phyloP scores from a whole-genome alignment of 2,329 filamentous ascomycete genomes.

The Penicillium fuscoglaucum region DNA sequence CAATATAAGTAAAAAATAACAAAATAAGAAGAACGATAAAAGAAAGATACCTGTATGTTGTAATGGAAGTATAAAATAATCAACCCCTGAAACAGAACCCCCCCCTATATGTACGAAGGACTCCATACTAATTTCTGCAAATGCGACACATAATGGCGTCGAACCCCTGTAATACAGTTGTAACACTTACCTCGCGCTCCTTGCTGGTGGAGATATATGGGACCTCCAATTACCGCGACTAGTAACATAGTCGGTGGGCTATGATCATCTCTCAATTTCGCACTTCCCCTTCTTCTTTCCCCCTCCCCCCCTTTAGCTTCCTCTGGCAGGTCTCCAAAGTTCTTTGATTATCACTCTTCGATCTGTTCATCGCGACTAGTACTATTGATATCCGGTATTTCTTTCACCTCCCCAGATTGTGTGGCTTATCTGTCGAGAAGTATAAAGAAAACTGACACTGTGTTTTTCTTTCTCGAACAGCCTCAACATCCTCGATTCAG shows the following conservation, averaged over 20 bases:
- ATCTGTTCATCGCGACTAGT: not conserved
- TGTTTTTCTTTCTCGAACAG: not conserved
- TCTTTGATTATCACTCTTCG: slow-evolving; percentile 3
- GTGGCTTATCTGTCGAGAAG: slow-evolving; percentile 8
- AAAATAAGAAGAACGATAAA: not conserved
- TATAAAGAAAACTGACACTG: slow-evolving; percentile 2
- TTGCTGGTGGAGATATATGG: slow-evolving; percentile 12
- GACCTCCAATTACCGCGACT: slow-evolving; percentile 6
- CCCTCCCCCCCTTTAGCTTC: slow-evolving; percentile 1
- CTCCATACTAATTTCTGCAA: not conserved
- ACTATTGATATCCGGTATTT: slow-evolving; percentile 6
- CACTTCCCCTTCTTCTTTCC: slow-evolving; percentile 6
- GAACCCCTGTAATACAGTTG: slow-evolving; percentile 8
- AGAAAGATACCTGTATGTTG: not conserved
- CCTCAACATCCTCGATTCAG: not conserved
- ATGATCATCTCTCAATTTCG: slow-evolving; percentile 13
- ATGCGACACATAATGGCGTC: slow-evolving; percentile 4
- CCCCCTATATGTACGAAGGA: not conserved
- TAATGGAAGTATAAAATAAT: not conserved
- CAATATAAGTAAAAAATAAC: not conserved
- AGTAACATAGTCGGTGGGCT: slow-evolving; percentile 14
- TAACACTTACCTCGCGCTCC: slow-evolving; percentile 10
- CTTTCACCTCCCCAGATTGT: slow-evolving; percentile 1
- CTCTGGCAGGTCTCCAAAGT: slow-evolving; percentile 2
- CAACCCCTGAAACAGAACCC: slow-evolving; percentile 4